A percentile compares a stretch with the other conserved stretches of the same genome.
Evolutionary conservation across 345 rosid species (phyloP).

Genomic region (Eucalyptus curtisii): DNA sequence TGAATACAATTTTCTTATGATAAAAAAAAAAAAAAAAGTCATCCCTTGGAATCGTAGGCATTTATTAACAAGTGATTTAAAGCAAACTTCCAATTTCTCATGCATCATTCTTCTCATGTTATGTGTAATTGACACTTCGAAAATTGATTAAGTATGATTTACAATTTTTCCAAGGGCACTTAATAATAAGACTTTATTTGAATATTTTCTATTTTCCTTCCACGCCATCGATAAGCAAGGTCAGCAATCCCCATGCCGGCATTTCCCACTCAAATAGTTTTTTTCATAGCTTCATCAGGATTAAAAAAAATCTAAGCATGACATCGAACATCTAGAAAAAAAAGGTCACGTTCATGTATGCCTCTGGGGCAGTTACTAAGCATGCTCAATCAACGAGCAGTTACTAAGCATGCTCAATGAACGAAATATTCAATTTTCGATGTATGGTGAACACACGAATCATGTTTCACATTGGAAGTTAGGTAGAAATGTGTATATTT

Average conservation of each 20-base stretch:
- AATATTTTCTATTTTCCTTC: background rate
- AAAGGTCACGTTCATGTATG: background rate
- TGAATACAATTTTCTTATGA: too few relatives aligned
- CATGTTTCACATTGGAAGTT: background rate
- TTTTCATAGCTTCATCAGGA: fast-evolving
- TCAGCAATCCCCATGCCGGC: background rate
- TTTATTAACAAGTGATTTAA: background rate
- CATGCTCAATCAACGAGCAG: background rate
- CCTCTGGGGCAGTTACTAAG: background rate
- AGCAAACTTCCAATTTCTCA: background rate
- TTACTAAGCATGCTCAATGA: background rate
- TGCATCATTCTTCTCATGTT: fast-evolving
- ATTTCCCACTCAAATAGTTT: background rate
- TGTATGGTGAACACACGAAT: background rate
- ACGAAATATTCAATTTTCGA: background rate
- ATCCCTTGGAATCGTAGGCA: background rate
- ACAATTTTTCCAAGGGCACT: background rate
- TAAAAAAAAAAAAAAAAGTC: background rate
- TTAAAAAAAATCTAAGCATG: background rate
- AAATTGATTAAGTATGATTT: background rate
- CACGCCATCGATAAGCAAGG: fast-evolving
- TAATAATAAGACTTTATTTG: background rate
- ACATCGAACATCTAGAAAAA: background rate
- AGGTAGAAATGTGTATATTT: background rate
- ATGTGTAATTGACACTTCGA: fast-evolving